Conservation (phyloP, 495 filamentous ascomycete species). For the Chaetomidium leptoderma region DNA sequence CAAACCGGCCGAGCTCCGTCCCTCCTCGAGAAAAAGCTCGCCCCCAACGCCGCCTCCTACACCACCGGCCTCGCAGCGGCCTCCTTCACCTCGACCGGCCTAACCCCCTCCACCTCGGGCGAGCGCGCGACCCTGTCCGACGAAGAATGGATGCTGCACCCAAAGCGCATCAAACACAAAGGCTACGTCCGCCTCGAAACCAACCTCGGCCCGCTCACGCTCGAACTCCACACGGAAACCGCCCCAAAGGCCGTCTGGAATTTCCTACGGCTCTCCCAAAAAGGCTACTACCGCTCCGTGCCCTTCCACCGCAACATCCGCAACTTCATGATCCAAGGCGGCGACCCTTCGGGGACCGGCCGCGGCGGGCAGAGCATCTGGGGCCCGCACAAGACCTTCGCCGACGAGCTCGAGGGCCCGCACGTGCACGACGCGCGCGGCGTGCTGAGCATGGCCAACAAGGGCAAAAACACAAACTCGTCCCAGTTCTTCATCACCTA, state of each 20-base stretch:
- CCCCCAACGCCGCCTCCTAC: slow-evolving; percentile 82
- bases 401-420: slow-evolving; percentile 89
- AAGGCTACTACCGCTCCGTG: slow-evolving; percentile 80
- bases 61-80: slow-evolving; percentile 91
- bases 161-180: slow-evolving; percentile 77
- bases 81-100: slow-evolving; percentile 87
- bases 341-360: slow-evolving; percentile 88
- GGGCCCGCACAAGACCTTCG: slow-evolving; percentile 86
- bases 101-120: slow-evolving; percentile 84
- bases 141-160: slow-evolving; percentile 93
- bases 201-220: slow-evolving; percentile 71
- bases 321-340: slow-evolving; percentile 98
- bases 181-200: slow-evolving; percentile 90
- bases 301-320: slow-evolving; percentile 87
- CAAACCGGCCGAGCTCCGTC: slow-evolving; percentile 27
- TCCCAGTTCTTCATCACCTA: slow-evolving; percentile 96
- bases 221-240: slow-evolving; percentile 87
- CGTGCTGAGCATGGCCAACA: slow-evolving; percentile 91
- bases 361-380: slow-evolving; percentile 82
- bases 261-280: slow-evolving; percentile 82
- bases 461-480: slow-evolving; percentile 94
- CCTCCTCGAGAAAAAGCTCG: slow-evolving; percentile 49
- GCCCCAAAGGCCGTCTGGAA: slow-evolving; percentile 96
- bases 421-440: slow-evolving; percentile 73
- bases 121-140: slow-evolving; percentile 82